Evolutionary conservation across 1,139 yeast species (phyloP).

Genomic region (Saccharomycopsis crataegensis): DNA sequence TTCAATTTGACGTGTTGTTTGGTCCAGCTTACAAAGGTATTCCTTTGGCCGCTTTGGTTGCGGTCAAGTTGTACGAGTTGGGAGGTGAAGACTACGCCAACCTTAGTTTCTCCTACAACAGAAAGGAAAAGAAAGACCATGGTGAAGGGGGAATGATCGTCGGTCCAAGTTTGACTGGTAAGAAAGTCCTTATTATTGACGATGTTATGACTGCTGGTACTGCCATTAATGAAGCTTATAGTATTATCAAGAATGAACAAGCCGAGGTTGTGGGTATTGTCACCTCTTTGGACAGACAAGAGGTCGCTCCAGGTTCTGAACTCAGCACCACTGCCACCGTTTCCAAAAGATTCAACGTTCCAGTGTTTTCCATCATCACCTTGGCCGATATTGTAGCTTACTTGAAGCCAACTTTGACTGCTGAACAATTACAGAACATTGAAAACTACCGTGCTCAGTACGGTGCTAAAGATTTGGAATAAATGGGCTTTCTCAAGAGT

Average conservation of each 20-base stretch:
- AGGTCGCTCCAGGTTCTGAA: constrained; percentile 61
- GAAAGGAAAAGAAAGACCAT: constrained; percentile 94
- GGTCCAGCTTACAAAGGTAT: constrained; percentile 99
- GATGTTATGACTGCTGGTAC: constrained; percentile 99
- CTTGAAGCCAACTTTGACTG: constrained; percentile 47
- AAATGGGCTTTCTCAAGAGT: not conserved
- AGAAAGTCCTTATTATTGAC: constrained; percentile 77
- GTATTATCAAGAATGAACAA: constrained; percentile 59
- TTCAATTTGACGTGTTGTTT: constrained; percentile 83
- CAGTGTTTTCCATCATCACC: constrained; percentile 75
- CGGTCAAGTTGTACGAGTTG: constrained; percentile 84
- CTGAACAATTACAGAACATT: constrained; percentile 47
- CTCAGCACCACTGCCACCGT: constrained; percentile 80
- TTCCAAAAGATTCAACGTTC: constrained; percentile 62
- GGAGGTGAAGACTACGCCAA: constrained; percentile 61
- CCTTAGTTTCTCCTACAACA: constrained; percentile 67
- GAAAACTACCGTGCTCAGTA: constrained; percentile 44
- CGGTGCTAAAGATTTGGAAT: constrained; percentile 10
- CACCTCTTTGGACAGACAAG: constrained; percentile 93
- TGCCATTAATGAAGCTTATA: constrained; percentile 91
- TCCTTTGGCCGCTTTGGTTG: constrained; percentile 89
- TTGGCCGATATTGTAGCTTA: constrained; percentile 67
- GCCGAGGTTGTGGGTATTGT: constrained; percentile 80
- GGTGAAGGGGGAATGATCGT: constrained; percentile 98
- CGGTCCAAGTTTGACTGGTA: constrained; percentile 67